Percentiles rank a stretch among this genome's conserved stretches.
These are phyloP conservation scores for Asparagopsis taxiformis DNA, from an alignment of 31 red algal genomes.

Conservation along the genomic window DNA sequence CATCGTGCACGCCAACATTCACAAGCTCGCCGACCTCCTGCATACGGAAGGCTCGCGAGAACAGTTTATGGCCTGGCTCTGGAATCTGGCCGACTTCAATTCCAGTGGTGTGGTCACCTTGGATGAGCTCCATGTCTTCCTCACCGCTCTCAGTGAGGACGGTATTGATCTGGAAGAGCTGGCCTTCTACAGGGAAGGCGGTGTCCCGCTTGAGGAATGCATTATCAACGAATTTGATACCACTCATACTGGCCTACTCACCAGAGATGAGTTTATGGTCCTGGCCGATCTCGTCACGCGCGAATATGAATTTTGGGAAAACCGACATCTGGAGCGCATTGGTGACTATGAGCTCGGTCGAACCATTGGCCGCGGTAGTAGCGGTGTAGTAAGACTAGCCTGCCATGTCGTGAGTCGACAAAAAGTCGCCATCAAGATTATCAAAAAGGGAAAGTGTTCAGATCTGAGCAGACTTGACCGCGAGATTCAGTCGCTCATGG, in stretches of 20 bases:
- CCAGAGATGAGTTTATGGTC: slow-evolving; percentile 91
- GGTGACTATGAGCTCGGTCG: slow-evolving; percentile 92
- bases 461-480: slow-evolving; percentile 88
- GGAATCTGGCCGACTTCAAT: slow-evolving; percentile 73
- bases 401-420: slow-evolving; percentile 66
- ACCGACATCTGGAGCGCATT: slow-evolving; percentile 83
- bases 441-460: slow-evolving; percentile 91
- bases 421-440: slow-evolving; percentile 91
- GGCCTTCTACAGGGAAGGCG: slow-evolving; percentile 70
- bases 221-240: slow-evolving; percentile 94
- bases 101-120: slow-evolving; percentile 59
- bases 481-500: slow-evolving; percentile 87
- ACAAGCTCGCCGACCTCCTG: slow-evolving; percentile 71
- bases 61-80: slow-evolving; percentile 90
- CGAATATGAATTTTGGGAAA: slow-evolving; percentile 95
- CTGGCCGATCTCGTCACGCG: slow-evolving; percentile 92
- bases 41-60: slow-evolving; percentile 71
- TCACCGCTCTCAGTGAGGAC: slow-evolving; percentile 81
- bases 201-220: slow-evolving; percentile 66
- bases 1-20: slow-evolving; percentile 66
- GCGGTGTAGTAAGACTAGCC: slow-evolving; percentile 81
- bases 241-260: slow-evolving; percentile 68
- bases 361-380: slow-evolving; percentile 82
- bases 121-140: slow-evolving; percentile 76
- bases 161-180: slow-evolving; percentile 88